Evolutionary conservation across 208 protist species (phyloP), one percentile per base, ranked within the genome.

Genomic region (Crithidia thermophila): DNA sequence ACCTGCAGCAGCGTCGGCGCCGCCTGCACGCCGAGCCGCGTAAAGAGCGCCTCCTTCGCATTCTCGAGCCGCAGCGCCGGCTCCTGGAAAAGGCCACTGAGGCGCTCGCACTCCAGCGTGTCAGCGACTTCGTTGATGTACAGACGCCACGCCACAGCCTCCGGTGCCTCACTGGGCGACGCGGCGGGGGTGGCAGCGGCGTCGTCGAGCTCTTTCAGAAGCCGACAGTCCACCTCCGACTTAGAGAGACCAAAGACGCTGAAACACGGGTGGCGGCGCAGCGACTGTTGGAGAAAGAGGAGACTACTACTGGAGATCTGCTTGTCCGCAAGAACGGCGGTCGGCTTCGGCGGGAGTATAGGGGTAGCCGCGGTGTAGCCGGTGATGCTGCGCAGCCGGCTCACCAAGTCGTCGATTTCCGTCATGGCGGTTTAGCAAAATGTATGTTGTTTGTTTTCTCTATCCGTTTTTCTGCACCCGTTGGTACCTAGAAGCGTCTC

Each of bases 91-190:
- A 88, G 71, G 47, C 75, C 76, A 28, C 65, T 72, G 10, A 95
- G 58, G 6, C 90, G 80, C 63, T 95, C 87, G 46, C 75, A 56
- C 64, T 95, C 90, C 16, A 95, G 57, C 6, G 64, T n/a, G 21
- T 82, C 75, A 8, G 83, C 81, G 0, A 55, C 60, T n/a, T 81
- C 75, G 64, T 95, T 93, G 23, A 92, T 83, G 72, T 81, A 90
- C 34, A 69, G 53, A 14, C 77, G 63, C 61, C 60, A 75, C 16
- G 27, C 33, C 1, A 51, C 43, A 27, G 69, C 43, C 10, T 42
- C 52, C 18, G 69, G 25, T 0, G 47, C 61, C 2, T 49, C 55
- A 3, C n/a, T 37, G 14, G 47, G 36, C n/a, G 25, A 9, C 1
- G 39, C 39, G 9, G 37, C 14, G 5, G 57, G 59, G 7, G 63